Percentiles rank a stretch among this genome's conserved stretches.
Evolutionary conservation across 345 rosid species (phyloP).

Genomic region (Aquilaria sinensis): DNA sequence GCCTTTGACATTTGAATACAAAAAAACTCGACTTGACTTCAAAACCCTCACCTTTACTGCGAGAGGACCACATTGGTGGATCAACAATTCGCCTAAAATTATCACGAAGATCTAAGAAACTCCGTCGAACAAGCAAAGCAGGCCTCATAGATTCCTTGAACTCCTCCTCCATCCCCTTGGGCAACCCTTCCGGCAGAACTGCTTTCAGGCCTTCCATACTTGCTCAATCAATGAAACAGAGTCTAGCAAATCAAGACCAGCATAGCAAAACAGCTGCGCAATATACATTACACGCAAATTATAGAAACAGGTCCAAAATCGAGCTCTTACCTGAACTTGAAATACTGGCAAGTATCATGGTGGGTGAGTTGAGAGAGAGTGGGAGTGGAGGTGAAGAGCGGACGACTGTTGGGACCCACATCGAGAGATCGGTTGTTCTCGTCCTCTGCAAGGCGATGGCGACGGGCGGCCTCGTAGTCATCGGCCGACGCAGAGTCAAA

Average conservation of each 20-base stretch:
- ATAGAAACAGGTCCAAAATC: background rate
- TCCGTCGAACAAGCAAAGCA: constrained; percentile 70
- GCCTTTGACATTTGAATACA: background rate
- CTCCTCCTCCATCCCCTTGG: constrained; percentile 65
- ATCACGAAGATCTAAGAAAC: constrained; percentile 85
- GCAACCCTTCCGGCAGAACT: constrained; percentile 74
- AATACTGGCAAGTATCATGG: constrained; percentile 57
- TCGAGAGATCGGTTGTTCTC: constrained; percentile 63
- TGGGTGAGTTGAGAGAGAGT: constrained; percentile 60
- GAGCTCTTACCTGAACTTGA: constrained; percentile 51
- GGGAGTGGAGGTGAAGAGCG: constrained; percentile 63
- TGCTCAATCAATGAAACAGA: background rate
- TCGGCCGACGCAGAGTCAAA: constrained; percentile 27
- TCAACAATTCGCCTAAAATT: constrained; percentile 84
- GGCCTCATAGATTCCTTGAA: constrained; percentile 76
- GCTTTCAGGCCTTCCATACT: constrained; percentile 49
- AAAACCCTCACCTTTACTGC: constrained; percentile 41
- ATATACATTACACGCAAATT: background rate
- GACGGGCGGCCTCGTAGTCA: constrained; percentile 44
- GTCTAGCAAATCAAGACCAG: background rate
- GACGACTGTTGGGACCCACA: constrained; percentile 58
- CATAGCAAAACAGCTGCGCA: background rate
- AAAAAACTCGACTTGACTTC: background rate
- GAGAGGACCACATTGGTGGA: constrained; percentile 51
- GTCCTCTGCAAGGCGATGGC: constrained; percentile 52